Evolutionary conservation across 164 flowering plant genomes (phyloP).

Genomic region (Umbilicus rupestris): DNA sequence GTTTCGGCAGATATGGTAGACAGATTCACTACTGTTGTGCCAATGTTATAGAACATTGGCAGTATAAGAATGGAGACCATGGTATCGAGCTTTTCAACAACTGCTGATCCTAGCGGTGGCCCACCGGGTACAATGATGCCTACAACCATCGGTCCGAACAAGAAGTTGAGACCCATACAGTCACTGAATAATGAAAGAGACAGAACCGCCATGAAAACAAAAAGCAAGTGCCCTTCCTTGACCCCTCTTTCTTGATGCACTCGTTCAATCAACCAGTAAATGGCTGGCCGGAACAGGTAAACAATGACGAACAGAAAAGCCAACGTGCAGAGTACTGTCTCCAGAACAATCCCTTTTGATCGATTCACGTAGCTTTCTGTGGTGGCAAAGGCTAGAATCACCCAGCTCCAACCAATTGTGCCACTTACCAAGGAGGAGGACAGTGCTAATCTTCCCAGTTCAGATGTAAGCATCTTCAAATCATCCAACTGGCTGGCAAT

Average conservation of each 20-base stretch:
- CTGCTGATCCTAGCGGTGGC: background rate
- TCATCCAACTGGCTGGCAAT: conserved; percentile 15
- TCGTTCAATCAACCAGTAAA: conserved; percentile 8
- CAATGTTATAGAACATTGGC: background rate
- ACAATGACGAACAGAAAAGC: background rate
- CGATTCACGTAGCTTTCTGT: background rate
- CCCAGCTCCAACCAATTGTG: background rate
- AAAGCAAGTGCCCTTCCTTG: conserved; percentile 12
- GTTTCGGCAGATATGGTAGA: background rate
- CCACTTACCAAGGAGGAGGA: conserved; percentile 16
- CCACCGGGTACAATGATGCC: background rate
- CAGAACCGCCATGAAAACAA: conserved; percentile 8
- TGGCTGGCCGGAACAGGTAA: conserved; percentile 14
- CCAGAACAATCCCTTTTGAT: background rate
- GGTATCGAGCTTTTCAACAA: background rate
- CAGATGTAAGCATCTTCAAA: conserved; percentile 22
- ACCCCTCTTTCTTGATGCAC: background rate
- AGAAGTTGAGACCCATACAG: conserved; percentile 1
- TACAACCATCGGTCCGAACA: conserved; percentile 4
- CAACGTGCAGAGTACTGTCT: background rate
- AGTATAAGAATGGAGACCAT: background rate
- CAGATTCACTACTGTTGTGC: background rate
- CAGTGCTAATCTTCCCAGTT: conserved; percentile 20
- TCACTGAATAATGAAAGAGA: conserved; percentile 9
- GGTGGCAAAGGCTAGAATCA: background rate